Percentiles rank a stretch among this genome's conserved stretches.
These are phyloP conservation scores for Candolleomyces aberdarensis DNA, from an alignment of 768 basidiomycete genomes.

Conservation along the genomic window DNA sequence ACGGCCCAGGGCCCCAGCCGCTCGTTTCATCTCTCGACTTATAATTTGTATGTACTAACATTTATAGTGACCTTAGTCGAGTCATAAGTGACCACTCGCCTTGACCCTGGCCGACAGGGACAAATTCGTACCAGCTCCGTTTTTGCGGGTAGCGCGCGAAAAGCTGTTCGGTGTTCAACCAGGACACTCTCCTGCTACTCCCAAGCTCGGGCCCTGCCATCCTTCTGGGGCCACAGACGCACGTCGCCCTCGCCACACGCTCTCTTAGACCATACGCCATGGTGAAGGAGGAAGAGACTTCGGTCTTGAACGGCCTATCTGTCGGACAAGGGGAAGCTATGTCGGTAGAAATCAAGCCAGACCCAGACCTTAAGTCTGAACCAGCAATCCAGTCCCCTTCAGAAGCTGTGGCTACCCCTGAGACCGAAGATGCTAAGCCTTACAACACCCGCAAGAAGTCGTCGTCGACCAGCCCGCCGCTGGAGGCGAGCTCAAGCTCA, in stretches of 20 bases:
- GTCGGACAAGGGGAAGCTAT: conserved; percentile 15
- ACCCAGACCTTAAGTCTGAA: conserved; percentile 26
- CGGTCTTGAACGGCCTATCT: neutral
- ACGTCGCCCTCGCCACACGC: neutral
- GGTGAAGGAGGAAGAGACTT: conserved; percentile 11
- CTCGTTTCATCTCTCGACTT: neutral
- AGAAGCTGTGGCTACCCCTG: neutral
- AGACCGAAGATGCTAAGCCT: conserved; percentile 18
- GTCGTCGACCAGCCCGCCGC: conserved; percentile 31
- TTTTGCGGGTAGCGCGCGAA: neutral
- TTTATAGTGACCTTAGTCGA: neutral
- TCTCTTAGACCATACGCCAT: conserved; percentile 6
- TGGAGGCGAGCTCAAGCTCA: conserved; percentile 15
- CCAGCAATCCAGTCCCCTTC: conserved; percentile 17
- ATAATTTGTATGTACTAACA: conserved; percentile 5
- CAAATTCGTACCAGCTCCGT: neutral
- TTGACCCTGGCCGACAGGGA: conserved; percentile 1
- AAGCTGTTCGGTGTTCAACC: neutral
- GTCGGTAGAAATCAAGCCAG: conserved; percentile 30
- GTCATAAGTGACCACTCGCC: neutral
- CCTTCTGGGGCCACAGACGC: neutral
- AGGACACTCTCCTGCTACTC: neutral
- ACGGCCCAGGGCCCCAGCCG: neutral
- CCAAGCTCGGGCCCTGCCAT: neutral
- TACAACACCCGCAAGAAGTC: conserved; percentile 31